phyloP scores from a whole-genome alignment of 768 basidiomycete species.

The Trametes punicea region DNA sequence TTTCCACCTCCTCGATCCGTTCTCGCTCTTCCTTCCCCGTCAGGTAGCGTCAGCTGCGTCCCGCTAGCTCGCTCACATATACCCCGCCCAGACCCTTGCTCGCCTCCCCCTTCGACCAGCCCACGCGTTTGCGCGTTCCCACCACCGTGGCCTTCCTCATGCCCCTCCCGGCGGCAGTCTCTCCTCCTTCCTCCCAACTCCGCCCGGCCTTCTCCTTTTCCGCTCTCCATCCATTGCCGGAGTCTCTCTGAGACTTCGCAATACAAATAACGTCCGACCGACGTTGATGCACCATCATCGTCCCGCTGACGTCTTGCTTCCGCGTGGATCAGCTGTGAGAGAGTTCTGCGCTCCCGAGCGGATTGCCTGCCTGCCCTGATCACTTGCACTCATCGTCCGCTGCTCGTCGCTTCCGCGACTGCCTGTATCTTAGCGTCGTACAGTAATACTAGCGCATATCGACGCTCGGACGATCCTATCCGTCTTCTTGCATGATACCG shows the following conservation, averaged over 20 bases:
- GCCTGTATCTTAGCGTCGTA: background rate
- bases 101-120: background rate
- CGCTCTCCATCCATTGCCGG: constrained; percentile 10
- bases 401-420: background rate
- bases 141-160: constrained; percentile 6
- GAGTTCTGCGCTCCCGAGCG: background rate
- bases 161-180: constrained; percentile 6
- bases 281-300: constrained; percentile 1
- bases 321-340: constrained; percentile 18
- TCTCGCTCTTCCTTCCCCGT: background rate
- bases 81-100: background rate
- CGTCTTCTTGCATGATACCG: background rate
- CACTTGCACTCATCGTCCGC: no score
- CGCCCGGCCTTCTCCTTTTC: background rate
- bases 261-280: constrained; percentile 11
- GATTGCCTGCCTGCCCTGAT: background rate
- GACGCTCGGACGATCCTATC: background rate
- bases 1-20: background rate
- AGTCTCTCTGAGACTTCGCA: constrained; percentile 3
- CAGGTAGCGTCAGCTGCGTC: constrained; percentile 11
- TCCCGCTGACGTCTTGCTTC: constrained; percentile 13
- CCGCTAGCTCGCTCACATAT: background rate
- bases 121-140: background rate
- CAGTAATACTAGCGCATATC: background rate
- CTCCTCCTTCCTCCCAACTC: background rate